Evolutionary conservation across 75 land plant genomes (phyloP).

Genomic region (Pinus albicaulis): DNA sequence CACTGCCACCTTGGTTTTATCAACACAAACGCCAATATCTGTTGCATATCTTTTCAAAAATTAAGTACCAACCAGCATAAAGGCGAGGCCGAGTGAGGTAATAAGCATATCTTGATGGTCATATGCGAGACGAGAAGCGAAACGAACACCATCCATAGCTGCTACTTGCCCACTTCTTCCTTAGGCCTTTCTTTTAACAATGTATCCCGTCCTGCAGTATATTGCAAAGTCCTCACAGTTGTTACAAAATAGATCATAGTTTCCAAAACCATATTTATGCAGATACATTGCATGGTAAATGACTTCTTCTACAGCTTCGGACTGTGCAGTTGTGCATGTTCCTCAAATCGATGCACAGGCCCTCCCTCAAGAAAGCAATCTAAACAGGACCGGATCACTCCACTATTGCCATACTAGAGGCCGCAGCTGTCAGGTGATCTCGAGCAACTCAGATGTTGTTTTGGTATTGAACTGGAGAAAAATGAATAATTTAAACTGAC

Average conservation of each 20-base stretch:
- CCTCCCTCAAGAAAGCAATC: constrained; percentile 37
- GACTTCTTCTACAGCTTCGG: constrained; percentile 19
- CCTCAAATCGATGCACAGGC: constrained; percentile 34
- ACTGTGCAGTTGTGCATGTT: constrained; percentile 26
- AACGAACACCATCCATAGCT: constrained; percentile 60
- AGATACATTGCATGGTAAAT: constrained; percentile 37
- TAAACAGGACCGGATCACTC: constrained; percentile 30
- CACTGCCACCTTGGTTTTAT: constrained; percentile 80
- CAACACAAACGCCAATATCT: constrained; percentile 81
- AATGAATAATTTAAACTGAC: constrained; percentile 20
- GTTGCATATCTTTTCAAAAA: constrained; percentile 75
- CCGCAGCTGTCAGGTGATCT: not conserved
- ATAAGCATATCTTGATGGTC: constrained; percentile 55
- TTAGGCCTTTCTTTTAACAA: too few relatives aligned
- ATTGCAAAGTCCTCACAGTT: constrained; percentile 49
- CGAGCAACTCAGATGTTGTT: not conserved
- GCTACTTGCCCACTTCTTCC: constrained; percentile 94
- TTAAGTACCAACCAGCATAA: constrained; percentile 75
- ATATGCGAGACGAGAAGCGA: constrained; percentile 65
- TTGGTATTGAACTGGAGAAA: not conserved
- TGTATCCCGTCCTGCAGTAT: constrained; percentile 37
- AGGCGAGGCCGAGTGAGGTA: constrained; percentile 25
- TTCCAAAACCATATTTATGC: constrained; percentile 35
- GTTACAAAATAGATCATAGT: constrained; percentile 28
- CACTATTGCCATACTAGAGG: not conserved